A percentile compares a stretch with the other conserved stretches of the same genome.
Conservation (phyloP, 1,139 yeast species). For the Geotrichum carabidarum region DNA sequence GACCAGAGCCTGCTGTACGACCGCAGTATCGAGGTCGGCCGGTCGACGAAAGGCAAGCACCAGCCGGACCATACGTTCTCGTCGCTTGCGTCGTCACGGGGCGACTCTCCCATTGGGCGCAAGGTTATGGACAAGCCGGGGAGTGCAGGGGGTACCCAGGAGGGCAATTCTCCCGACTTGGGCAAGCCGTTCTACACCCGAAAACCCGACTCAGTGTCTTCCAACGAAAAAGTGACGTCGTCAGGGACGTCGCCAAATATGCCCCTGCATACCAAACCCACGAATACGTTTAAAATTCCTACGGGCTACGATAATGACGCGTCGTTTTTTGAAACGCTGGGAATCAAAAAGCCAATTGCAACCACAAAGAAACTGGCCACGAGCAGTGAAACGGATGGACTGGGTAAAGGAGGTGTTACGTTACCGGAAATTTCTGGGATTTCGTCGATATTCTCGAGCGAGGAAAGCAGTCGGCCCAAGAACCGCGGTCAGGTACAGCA, state of each 20-base stretch:
- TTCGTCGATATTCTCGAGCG: constrained; percentile 28
- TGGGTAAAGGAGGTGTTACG: background rate
- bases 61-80: constrained; percentile 3
- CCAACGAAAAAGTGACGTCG: constrained; percentile 20
- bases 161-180: constrained; percentile 1
- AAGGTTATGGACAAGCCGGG: constrained; percentile 18
- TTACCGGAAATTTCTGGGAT: constrained; percentile 30
- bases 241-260: constrained; percentile 14
- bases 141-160: constrained; percentile 2
- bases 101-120: constrained; percentile 14
- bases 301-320: constrained; percentile 27
- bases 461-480: constrained; percentile 18
- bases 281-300: constrained; percentile 24
- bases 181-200: constrained; percentile 8
- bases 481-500: constrained; percentile 21
- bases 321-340: constrained; percentile 22
- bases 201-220: constrained; percentile 10
- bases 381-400: constrained; percentile 6
- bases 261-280: background rate
- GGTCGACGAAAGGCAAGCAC: constrained; percentile 10
- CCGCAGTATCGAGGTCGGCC: constrained; percentile 23
- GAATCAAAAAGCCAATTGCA: constrained; percentile 11
- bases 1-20: constrained; percentile 12
- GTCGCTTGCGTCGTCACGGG: constrained; percentile 18
- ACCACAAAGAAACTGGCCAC: constrained; percentile 4